These are phyloP conservation scores for Apiospora sp. DNA, from an alignment of 2,329 filamentous ascomycete species.

Conservation along the genomic window DNA sequence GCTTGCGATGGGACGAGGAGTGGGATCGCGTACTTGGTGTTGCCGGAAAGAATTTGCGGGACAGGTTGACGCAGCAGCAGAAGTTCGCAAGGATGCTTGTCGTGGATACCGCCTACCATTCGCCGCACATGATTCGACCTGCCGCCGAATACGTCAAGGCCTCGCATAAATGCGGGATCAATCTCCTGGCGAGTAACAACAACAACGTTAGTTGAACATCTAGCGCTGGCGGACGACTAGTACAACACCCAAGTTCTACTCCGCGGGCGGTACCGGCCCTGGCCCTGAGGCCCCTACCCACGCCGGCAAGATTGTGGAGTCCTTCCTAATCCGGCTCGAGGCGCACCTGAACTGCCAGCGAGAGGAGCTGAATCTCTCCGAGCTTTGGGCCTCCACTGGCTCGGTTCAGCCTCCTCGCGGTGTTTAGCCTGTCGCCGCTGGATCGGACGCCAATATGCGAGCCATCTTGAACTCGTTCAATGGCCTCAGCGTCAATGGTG, in stretches of 20 bases:
- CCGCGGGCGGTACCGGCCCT: not conserved
- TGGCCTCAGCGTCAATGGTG: too few species aligned
- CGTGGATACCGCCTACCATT: slow-evolving; percentile 59
- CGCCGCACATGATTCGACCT: slow-evolving; percentile 52
- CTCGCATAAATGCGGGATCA: slow-evolving; percentile 41
- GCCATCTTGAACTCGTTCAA: too few species aligned
- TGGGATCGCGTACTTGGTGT: slow-evolving; percentile 84
- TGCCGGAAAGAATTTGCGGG: not conserved
- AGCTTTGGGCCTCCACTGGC: slow-evolving; percentile 28
- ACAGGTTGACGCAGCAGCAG: slow-evolving; percentile 30
- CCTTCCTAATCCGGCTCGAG: slow-evolving; percentile 29
- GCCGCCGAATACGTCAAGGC: slow-evolving; percentile 44
- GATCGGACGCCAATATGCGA: too few species aligned
- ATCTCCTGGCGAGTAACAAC: slow-evolving; percentile 34
- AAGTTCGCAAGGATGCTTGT: slow-evolving; percentile 47
- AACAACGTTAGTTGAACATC: slow-evolving; percentile 47
- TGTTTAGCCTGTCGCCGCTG: too few species aligned
- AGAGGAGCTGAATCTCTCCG: slow-evolving; percentile 29
- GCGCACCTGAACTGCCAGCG: slow-evolving; percentile 27
- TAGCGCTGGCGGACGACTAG: slow-evolving; percentile 44
- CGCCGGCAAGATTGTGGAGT: slow-evolving; percentile 26
- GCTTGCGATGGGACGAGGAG: slow-evolving; percentile 86
- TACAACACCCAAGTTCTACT: slow-evolving; percentile 31
- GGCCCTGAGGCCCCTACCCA: slow-evolving; percentile 3
- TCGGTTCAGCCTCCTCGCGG: too few species aligned